phyloP scores from a whole-genome alignment of 2,329 filamentous ascomycete genomes.

The Xylariaceae sp. region DNA sequence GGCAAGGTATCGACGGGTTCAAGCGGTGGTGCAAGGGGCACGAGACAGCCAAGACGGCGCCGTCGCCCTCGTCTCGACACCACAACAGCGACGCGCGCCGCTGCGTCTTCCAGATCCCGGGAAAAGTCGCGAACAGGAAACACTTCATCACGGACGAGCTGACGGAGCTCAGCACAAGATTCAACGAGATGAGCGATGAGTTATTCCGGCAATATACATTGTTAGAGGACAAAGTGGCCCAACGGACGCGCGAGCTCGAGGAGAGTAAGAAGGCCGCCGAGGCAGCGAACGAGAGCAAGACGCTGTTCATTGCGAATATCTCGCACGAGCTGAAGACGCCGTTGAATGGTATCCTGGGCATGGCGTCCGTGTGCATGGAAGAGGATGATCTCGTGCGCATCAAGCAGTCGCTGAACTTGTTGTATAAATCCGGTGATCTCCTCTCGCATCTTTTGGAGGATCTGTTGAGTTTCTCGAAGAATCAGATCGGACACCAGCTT shows the following conservation, averaged over 20 bases:
- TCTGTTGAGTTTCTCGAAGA: constrained; percentile 87
- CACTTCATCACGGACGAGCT: constrained; percentile 77
- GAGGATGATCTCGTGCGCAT: constrained; percentile 74
- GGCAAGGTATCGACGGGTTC: constrained; percentile 39
- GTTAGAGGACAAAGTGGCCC: constrained; percentile 76
- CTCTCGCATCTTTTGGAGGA: constrained; percentile 83
- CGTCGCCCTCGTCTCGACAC: constrained; percentile 21
- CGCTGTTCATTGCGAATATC: constrained; percentile 94
- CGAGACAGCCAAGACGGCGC: constrained; percentile 24
- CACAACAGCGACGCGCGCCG: constrained; percentile 39
- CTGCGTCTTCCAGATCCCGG: constrained; percentile 74
- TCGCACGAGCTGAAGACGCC: constrained; percentile 85
- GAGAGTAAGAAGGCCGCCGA: constrained; percentile 88
- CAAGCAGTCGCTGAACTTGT: constrained; percentile 76
- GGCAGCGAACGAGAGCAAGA: constrained; percentile 95
- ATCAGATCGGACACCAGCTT: constrained; percentile 83
- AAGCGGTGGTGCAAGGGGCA: constrained; percentile 36
- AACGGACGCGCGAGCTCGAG: constrained; percentile 78
- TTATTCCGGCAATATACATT: constrained; percentile 79
- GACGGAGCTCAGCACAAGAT: constrained; percentile 76
- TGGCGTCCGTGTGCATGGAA: constrained; percentile 90
- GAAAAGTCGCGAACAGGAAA: constrained; percentile 69
- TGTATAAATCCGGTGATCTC: constrained; percentile 84
- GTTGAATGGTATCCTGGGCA: constrained; percentile 89
- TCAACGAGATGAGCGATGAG: constrained; percentile 93